Conservation (phyloP, 495 filamentous ascomycete species). For the Margaritispora aquatica region DNA sequence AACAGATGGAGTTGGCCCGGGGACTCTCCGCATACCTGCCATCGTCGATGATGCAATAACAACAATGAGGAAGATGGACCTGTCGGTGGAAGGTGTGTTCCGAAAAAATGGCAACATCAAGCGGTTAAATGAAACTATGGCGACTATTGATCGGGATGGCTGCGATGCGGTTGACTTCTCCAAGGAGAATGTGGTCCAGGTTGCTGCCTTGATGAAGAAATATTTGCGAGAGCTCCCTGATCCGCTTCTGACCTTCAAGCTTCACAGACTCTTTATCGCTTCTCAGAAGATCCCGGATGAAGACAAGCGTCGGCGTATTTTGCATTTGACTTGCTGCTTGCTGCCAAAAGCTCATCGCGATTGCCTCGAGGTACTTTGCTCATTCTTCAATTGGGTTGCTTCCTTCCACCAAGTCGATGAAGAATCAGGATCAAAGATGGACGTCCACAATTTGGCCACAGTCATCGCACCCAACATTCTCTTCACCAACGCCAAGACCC, state of each 20-base stretch:
- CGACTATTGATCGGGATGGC: slow-evolving; percentile 75
- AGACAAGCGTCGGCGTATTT: slow-evolving; percentile 72
- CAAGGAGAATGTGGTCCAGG: slow-evolving; percentile 82
- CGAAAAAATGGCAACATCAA: slow-evolving; percentile 98
- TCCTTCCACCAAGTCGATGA: slow-evolving; percentile 97
- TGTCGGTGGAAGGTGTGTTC: slow-evolving; percentile 98
- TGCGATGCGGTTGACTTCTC: slow-evolving; percentile 75
- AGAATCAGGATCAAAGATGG: slow-evolving; percentile 92
- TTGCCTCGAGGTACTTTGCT: slow-evolving; percentile 89
- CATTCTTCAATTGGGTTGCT: slow-evolving; percentile 95
- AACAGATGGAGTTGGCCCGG: slow-evolving; percentile 90
- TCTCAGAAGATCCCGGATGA: slow-evolving; percentile 85
- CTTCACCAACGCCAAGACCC: slow-evolving; percentile 58
- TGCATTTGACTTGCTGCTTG: slow-evolving; percentile 90
- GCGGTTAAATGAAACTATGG: slow-evolving; percentile 75
- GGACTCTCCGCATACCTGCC: slow-evolving; percentile 77
- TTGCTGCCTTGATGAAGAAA: slow-evolving; percentile 91
- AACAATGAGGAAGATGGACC: slow-evolving; percentile 97
- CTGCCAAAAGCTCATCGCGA: slow-evolving; percentile 91
- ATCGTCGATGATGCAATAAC: slow-evolving; percentile 88
- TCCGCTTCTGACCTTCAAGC: slow-evolving; percentile 89
- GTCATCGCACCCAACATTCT: slow-evolving; percentile 97
- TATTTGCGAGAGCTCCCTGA: slow-evolving; percentile 94
- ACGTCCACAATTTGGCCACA: slow-evolving; percentile 96
- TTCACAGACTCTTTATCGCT: slow-evolving; percentile 84